Percentiles rank a stretch among this genome's conserved stretches.
Evolutionary conservation across 2,329 filamentous ascomycete species (phyloP).

Genomic region (Helminthosporium solani): DNA sequence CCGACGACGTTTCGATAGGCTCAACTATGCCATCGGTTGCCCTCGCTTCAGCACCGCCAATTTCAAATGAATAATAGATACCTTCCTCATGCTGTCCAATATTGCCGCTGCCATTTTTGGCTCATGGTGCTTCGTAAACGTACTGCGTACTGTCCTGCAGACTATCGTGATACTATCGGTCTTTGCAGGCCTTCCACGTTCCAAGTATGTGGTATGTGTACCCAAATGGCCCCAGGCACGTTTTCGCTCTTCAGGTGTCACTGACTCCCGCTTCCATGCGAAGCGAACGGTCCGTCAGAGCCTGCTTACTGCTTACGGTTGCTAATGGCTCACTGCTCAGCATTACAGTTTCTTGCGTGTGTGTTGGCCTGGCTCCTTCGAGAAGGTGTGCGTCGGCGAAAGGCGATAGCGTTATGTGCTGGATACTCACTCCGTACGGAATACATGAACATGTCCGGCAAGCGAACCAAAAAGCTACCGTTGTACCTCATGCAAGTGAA

Average conservation of each 20-base stretch:
- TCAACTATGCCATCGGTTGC: constrained; percentile 7
- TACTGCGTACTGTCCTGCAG: too few species aligned
- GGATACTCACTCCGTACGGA: neutral
- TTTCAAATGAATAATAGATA: constrained; percentile 28
- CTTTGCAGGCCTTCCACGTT: constrained; percentile 22
- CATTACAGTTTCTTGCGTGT: constrained; percentile 1
- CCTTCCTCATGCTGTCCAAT: constrained; percentile 39
- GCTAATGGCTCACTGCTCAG: constrained; percentile 2
- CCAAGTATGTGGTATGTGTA: constrained; percentile 7
- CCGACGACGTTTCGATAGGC: constrained; percentile 17
- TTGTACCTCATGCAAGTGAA: neutral
- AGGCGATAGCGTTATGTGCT: neutral
- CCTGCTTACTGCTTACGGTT: constrained; percentile 12
- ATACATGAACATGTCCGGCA: neutral
- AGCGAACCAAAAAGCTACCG: constrained; percentile 2
- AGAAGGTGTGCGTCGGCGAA: constrained; percentile 3
- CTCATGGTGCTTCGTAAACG: constrained; percentile 14
- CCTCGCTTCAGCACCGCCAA: constrained; percentile 33
- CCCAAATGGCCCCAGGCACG: constrained; percentile 8
- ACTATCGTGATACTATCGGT: too few species aligned
- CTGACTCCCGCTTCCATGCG: constrained; percentile 12
- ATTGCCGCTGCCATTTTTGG: constrained; percentile 40
- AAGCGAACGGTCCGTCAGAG: constrained; percentile 12
- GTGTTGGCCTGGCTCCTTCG: constrained; percentile 9
- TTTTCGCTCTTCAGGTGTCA: constrained; percentile 7